Base-by-base conservation (phyloP, 2,329 filamentous ascomycete species). In the Fusarium udum region DNA sequence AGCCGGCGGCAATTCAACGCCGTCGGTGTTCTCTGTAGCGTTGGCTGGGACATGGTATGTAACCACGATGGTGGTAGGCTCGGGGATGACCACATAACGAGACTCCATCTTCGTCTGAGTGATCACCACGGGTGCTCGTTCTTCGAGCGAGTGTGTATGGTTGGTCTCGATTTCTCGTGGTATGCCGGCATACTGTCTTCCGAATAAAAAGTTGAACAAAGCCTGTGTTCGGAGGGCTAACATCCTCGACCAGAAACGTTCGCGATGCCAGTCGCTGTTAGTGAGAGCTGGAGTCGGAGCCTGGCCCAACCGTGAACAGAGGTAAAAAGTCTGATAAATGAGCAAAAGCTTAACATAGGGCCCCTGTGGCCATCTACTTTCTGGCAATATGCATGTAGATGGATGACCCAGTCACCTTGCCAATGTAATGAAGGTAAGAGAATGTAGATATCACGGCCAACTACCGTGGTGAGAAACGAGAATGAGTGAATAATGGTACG, bases 161-260 rank as follows among this genome's bases (percentile, higher is more conserved):
- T 66, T 48, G 56, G 67, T 60, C 71, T 75, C 58, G 62, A 39
- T 63, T 26, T 69, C 58, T 75, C 79, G 86, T 53, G 87, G 87
- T 72, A 89, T 82, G 68, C 85, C 87, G 75, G 88, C 89, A 82
- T 88, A 89, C 79, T 84, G 84, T 78, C 83, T 85, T 58, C 86
- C 86, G 64, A 84, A 79, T 61, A 88, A 82, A 55, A 80, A 85
- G 61, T 87, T 89, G 65, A 87, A 83, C 68, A 86, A 85, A 67
- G 84, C 84, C 77, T 86, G 84, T 77, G 80, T 79, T 72, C 82
- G 83, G 78, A 87, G 83, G 78, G 79, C 82, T 62, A 82, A 78
- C 77, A 79, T 79, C 60, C 64, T 74, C 51, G 62, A 72, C 52
- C 48, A 67, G 55, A 64, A 72, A 72, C 75, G 62, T 71, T 78